A percentile compares a stretch with the other conserved stretches of the same genome.
phyloP scores from a whole-genome alignment of 2,329 filamentous ascomycete genomes.

The Dactylella cylindrospora region DNA sequence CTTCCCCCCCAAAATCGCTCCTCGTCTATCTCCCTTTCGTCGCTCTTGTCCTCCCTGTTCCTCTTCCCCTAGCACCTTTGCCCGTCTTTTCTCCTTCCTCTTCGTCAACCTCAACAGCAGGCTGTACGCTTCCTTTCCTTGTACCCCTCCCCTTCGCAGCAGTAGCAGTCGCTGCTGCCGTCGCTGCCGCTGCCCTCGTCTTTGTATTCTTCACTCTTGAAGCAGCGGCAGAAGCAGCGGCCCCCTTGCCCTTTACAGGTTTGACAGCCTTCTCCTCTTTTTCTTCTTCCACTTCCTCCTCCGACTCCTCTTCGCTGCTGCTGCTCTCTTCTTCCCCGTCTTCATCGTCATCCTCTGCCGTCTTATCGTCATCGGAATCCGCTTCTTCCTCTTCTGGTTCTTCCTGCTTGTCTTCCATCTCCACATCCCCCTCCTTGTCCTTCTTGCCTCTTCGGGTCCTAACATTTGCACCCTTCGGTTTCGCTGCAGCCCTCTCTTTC shows the following conservation, averaged over 20 bases:
- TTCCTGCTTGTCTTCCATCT: slow-evolving; percentile 30
- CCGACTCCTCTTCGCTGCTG: slow-evolving; percentile 1
- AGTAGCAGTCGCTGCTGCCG: slow-evolving; percentile 1
- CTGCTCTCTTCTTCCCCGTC: slow-evolving; percentile 2
- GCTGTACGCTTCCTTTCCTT: slow-evolving; percentile 25
- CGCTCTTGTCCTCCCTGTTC: slow-evolving; percentile 21
- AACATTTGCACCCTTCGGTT: not conserved
- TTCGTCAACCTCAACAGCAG: slow-evolving; percentile 2
- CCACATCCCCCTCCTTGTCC: slow-evolving; percentile 38
- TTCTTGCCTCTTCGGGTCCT: slow-evolving; percentile 11
- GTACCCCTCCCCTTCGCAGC: slow-evolving; percentile 16
- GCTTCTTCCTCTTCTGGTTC: slow-evolving; percentile 9
- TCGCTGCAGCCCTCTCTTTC: slow-evolving; percentile 2
- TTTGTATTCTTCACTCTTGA: slow-evolving; percentile 27
- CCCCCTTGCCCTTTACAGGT: slow-evolving; percentile 13
- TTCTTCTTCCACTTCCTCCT: slow-evolving; percentile 15
- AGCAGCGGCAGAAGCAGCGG: slow-evolving; percentile 1
- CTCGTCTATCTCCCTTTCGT: slow-evolving; percentile 18
- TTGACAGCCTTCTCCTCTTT: slow-evolving; percentile 12
- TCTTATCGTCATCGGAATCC: slow-evolving; percentile 11
- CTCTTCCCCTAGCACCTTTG: slow-evolving; percentile 22
- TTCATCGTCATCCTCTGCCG: slow-evolving; percentile 7
- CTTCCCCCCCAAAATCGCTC: too few relatives aligned
- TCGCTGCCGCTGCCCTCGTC: slow-evolving; percentile 20
- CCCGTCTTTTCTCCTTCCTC: slow-evolving; percentile 22